Percentiles rank a stretch among this genome's conserved stretches.
phyloP scores from a whole-genome alignment of 2,329 filamentous ascomycete genomes.

The Exophiala aquamarina region DNA sequence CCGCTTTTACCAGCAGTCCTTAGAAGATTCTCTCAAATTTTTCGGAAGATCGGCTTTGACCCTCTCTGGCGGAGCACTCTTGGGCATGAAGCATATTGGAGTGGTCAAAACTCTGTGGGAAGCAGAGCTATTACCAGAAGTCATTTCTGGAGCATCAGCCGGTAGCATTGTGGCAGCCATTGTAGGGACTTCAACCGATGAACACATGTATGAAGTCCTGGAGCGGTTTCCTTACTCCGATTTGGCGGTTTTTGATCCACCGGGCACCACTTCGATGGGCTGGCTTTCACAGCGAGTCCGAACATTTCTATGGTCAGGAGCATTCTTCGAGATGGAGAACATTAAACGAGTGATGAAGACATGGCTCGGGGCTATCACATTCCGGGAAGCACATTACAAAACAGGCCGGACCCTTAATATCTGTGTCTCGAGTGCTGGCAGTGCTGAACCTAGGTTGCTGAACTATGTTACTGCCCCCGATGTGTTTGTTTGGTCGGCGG shows the following conservation, averaged over 20 bases:
- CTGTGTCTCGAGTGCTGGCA: conserved; percentile 81
- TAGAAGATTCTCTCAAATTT: conserved; percentile 24
- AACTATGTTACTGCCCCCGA: conserved; percentile 95
- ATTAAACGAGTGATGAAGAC: conserved; percentile 77
- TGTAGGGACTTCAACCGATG: conserved; percentile 73
- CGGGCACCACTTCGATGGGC: conserved; percentile 44
- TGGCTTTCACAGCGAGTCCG: conserved; percentile 55
- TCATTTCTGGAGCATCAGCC: conserved; percentile 84
- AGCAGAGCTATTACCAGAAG: conserved; percentile 72
- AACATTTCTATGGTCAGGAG: conserved; percentile 63
- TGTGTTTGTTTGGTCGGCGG: conserved; percentile 93
- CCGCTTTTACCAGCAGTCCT: conserved; percentile 18
- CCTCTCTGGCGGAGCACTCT: conserved; percentile 81
- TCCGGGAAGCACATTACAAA: conserved; percentile 94
- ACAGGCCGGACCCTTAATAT: conserved; percentile 91
- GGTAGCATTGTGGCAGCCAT: conserved; percentile 84
- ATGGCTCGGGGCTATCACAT: conserved; percentile 84
- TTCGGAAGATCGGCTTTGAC: conserved; percentile 75
- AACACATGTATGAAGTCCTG: conserved; percentile 71
- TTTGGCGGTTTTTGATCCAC: conserved; percentile 73
- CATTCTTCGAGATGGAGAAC: conserved; percentile 81
- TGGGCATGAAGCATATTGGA: conserved; percentile 90
- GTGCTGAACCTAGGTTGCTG: conserved; percentile 83
- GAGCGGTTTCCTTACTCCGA: conserved; percentile 75
- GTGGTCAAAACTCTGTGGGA: conserved; percentile 81